Evolutionary conservation across 2,329 filamentous ascomycete genomes (phyloP).

Genomic region (Mycosphaerella sp.): DNA sequence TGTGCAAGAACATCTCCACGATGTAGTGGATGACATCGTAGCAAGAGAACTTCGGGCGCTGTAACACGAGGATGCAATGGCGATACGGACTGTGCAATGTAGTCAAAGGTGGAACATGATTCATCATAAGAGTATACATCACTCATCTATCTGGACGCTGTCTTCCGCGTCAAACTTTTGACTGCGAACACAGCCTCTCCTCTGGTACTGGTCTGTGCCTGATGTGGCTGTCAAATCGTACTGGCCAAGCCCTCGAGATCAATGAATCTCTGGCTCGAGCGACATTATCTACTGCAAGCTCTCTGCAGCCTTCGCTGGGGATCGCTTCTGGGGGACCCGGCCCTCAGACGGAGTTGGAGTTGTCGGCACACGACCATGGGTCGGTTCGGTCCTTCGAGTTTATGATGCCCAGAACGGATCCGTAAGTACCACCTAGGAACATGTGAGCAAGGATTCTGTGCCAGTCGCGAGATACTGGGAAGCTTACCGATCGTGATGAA

Average conservation of each 20-base stretch:
- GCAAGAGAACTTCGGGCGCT: neutral
- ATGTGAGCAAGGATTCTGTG: neutral
- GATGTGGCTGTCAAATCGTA: neutral
- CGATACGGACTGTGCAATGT: neutral
- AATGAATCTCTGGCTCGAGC: neutral
- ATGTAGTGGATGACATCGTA: neutral
- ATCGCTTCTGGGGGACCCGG: neutral
- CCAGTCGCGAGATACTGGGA: neutral
- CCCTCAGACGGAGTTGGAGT: slow-evolving; percentile 23
- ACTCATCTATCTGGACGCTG: neutral
- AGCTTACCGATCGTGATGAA: slow-evolving; percentile 30
- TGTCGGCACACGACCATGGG: slow-evolving; percentile 24
- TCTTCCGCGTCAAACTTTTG: neutral
- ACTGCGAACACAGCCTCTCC: neutral
- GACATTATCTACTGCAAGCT: neutral
- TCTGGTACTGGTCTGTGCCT: neutral
- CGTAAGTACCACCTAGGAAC: slow-evolving; percentile 40
- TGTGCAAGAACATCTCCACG: neutral
- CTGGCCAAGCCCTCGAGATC: neutral
- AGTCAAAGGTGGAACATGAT: neutral
- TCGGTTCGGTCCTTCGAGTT: slow-evolving; percentile 21
- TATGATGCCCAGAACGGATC: slow-evolving; percentile 38
- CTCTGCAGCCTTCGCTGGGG: neutral
- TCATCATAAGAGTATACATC: neutral
- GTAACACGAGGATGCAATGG: neutral